Evolutionary conservation across 257 asterid species (phyloP), one percentile per base, ranked within the genome.

Genomic region (Lavandula angustifolia): DNA sequence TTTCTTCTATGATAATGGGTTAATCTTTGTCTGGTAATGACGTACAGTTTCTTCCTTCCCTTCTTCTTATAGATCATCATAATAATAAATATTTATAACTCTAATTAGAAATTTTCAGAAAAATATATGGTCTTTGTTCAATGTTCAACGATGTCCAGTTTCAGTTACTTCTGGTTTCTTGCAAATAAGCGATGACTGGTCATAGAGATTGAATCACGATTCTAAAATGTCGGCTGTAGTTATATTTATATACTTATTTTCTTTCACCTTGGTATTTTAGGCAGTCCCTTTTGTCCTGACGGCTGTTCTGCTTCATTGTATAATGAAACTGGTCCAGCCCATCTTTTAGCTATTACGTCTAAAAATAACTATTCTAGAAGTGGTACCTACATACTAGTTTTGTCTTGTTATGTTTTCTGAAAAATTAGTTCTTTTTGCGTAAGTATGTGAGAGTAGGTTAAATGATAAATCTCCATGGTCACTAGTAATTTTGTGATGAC

Each of bases 81-180:
- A n/a, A n/a, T n/a, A n/a, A n/a, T n/a, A n/a, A n/a, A n/a, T n/a
- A n/a, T n/a, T n/a, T n/a, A n/a, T n/a, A n/a, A n/a, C n/a, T n/a
- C n/a, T n/a, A n/a, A n/a, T n/a, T n/a, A n/a, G n/a, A n/a, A n/a
- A n/a, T n/a, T n/a, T n/a, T n/a, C n/a, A n/a, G n/a, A n/a, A n/a
- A n/a, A 43, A 11, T 43, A 59, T 27, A 55, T 67, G 73, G 68
- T 53, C 61, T 61, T 64, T 63, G 66, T 71, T 75, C 70, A 40
- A 37, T 5, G n/a, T n/a, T n/a, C n/a, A n/a, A n/a, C n/a, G n/a
- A 67, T 60, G 48, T 61, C 38, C 32, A 51, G 66, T 71, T 73
- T 72, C 74, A 4, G 90, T 76, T 77, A 53, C 62, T 77, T 80
- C 60, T 14, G 71, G 66, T 74, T 76, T 65, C 48, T 60, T 32